Percentiles rank a stretch among this genome's conserved stretches.
Conservation (phyloP, 306 rosid species). For the Pyrus communis region DNA sequence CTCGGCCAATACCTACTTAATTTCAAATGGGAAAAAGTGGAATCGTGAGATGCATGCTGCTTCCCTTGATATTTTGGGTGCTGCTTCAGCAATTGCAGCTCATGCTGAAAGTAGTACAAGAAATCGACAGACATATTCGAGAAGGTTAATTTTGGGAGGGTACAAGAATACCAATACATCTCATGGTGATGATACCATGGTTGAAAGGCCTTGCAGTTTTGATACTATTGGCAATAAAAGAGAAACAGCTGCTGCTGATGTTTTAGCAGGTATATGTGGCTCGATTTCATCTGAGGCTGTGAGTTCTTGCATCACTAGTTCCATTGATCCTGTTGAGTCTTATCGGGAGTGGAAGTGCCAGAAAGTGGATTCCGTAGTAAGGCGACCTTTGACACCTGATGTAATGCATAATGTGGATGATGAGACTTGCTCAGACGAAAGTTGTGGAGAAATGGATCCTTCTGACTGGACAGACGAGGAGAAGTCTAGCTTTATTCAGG, state of each 20-base stretch:
- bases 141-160: conserved; percentile 42
- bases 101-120: conserved; percentile 38
- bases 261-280: conserved; percentile 83
- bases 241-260: conserved; percentile 87
- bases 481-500: conserved; percentile 69
- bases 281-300: conserved; percentile 82
- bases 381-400: conserved; percentile 36
- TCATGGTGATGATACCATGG: conserved; percentile 23
- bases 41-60: conserved; percentile 56
- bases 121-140: conserved; percentile 31
- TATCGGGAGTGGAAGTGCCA: conserved; percentile 41
- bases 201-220: conserved; percentile 41
- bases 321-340: conserved; percentile 56
- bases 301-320: conserved; percentile 73
- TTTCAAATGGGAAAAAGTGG: conserved; percentile 66
- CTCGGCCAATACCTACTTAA: conserved; percentile 38
- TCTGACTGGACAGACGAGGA: conserved; percentile 86
- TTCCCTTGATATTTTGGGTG: conserved; percentile 83
- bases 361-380: conserved; percentile 30
- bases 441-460: conserved; percentile 84
- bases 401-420: conserved; percentile 46
- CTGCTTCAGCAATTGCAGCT: conserved; percentile 67
- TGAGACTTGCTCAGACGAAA: conserved; percentile 87
- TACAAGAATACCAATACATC: conserved; percentile 31
- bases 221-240: conserved; percentile 60